These are phyloP conservation scores for Phytophthora hibernalis DNA, from an alignment of 352 stramenopile species.

Conservation along the genomic window DNA sequence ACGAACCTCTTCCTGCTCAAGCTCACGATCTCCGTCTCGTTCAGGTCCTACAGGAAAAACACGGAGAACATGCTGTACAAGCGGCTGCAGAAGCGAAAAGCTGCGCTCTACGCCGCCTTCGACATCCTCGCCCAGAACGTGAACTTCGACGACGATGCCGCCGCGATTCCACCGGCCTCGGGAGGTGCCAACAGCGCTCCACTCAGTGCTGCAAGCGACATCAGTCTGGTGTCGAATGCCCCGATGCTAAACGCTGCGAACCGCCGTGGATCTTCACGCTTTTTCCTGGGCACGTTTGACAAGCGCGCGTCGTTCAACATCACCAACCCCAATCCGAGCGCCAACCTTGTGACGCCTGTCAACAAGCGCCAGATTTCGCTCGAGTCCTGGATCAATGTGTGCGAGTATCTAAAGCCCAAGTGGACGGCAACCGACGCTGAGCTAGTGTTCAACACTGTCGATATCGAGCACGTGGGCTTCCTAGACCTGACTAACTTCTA, in stretches of 20 bases:
- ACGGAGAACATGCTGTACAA: constrained; percentile 89
- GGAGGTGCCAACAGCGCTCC: constrained; percentile 9
- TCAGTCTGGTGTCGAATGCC: constrained; percentile 34
- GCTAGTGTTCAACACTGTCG: constrained; percentile 83
- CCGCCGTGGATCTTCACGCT: constrained; percentile 69
- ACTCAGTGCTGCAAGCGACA: constrained; percentile 30
- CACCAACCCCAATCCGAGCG: constrained; percentile 28
- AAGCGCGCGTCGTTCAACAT: constrained; percentile 54
- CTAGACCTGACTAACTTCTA: constrained; percentile 79
- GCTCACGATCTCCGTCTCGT: constrained; percentile 86
- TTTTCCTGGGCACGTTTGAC: constrained; percentile 54
- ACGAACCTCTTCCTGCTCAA: constrained; percentile 87
- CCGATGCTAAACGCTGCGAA: constrained; percentile 48
- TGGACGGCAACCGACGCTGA: constrained; percentile 78
- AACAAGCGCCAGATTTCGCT: constrained; percentile 67
- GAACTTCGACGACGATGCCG: constrained; percentile 49
- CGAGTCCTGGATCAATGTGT: constrained; percentile 75
- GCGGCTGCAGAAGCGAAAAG: constrained; percentile 85
- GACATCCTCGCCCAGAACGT: constrained; percentile 75
- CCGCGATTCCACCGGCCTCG: constrained; percentile 12
- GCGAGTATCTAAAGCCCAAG: constrained; percentile 76
- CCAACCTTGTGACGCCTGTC: constrained; percentile 50
- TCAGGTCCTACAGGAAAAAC: constrained; percentile 88
- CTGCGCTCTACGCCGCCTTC: constrained; percentile 77
- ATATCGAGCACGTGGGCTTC: constrained; percentile 69